A percentile compares a stretch with the other conserved stretches of the same genome.
Evolutionary conservation across 2,329 filamentous ascomycete genomes (phyloP).

Genomic region (Colletotrichum aenigma): DNA sequence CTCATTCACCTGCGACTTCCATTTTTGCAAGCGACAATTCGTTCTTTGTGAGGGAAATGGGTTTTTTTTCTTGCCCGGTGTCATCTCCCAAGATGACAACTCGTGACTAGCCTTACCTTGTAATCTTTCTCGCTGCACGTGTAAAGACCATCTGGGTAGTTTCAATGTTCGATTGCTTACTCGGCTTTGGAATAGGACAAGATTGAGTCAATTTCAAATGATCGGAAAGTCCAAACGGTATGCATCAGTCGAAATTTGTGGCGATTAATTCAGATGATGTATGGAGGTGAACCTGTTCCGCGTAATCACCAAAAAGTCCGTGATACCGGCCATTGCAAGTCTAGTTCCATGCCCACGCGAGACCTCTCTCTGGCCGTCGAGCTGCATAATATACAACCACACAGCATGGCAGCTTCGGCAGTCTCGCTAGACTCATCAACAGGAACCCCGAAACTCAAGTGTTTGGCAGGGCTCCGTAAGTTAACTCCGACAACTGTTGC

Average conservation of each 20-base stretch:
- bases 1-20: rapidly evolving
- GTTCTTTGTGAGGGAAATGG: neutral
- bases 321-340: neutral
- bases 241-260: too few species aligned
- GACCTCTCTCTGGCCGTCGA: neutral
- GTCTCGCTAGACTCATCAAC: rapidly evolving
- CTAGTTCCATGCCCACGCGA: neutral
- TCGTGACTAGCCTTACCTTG: too few species aligned
- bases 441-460: neutral
- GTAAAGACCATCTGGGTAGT: neutral
- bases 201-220: neutral
- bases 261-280: neutral
- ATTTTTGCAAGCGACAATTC: neutral
- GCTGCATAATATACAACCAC: rapidly evolving
- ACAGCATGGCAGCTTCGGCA: neutral
- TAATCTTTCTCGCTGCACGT: neutral
- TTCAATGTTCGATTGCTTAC: too few species aligned
- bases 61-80: too few species aligned
- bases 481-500: neutral
- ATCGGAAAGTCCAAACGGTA: rapidly evolving
- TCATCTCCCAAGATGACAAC: too few species aligned
- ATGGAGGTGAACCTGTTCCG: neutral
- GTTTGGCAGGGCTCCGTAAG: neutral
- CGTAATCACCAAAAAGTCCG: neutral
- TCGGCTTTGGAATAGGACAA: neutral